Evolutionary conservation across 208 protist genomes (phyloP).

Genomic region (Leishmania tarentolae): DNA sequence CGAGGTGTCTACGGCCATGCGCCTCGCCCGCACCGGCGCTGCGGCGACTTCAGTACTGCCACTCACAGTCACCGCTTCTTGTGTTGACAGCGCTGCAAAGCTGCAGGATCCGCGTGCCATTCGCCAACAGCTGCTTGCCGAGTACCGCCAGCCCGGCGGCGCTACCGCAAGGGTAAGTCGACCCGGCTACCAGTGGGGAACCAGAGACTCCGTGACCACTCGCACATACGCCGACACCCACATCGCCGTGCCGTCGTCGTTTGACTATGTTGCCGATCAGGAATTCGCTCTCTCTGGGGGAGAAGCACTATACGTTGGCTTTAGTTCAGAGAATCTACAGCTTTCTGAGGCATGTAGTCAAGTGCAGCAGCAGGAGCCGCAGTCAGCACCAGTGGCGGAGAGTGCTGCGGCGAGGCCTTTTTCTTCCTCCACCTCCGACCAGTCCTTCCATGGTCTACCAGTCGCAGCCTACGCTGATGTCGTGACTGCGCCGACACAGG

Average conservation of each 20-base stretch:
- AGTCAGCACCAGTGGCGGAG: background rate
- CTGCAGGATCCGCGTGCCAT: conserved; percentile 25
- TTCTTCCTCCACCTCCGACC: background rate
- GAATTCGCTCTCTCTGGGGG: background rate
- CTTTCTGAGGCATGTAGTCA: conserved; percentile 11
- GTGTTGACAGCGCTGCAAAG: background rate
- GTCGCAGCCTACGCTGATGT: background rate
- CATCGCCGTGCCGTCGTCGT: background rate
- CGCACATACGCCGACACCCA: background rate
- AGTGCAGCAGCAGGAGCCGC: background rate
- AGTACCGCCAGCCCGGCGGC: conserved; percentile 16
- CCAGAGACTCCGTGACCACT: background rate
- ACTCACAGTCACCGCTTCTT: background rate
- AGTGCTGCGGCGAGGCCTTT: background rate
- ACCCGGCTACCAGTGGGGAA: background rate
- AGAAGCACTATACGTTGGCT: conserved; percentile 23
- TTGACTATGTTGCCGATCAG: background rate
- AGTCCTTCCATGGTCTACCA: background rate
- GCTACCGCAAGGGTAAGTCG: background rate
- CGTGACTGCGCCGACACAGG: conserved; percentile 14
- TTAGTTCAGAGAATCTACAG: conserved; percentile 30
- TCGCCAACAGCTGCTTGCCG: conserved; percentile 20
- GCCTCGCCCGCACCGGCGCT: background rate
- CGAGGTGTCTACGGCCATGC: background rate
- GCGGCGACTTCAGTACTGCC: background rate